Evolutionary conservation across 768 basidiomycete species (phyloP).

Genomic region (Tylopilus balloui): DNA sequence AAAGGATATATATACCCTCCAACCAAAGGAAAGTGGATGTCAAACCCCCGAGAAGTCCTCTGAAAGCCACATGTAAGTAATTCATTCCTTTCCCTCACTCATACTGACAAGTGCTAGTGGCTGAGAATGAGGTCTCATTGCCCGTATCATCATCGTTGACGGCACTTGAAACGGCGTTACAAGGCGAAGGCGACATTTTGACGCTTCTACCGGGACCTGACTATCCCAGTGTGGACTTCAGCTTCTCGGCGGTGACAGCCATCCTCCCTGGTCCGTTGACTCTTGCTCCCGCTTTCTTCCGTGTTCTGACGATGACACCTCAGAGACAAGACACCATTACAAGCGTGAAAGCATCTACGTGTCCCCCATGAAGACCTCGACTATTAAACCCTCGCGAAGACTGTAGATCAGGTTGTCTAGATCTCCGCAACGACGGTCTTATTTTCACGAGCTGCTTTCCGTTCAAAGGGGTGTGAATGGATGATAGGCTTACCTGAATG

Average conservation of each 20-base stretch:
- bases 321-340: conserved; percentile 2
- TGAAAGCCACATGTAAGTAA: conserved; percentile 12
- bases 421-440: not conserved
- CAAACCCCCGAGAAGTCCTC: not conserved
- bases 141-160: conserved; percentile 4
- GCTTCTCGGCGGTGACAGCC: not conserved
- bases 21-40: not conserved
- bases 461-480: not conserved
- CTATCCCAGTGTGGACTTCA: not conserved
- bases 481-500: not conserved
- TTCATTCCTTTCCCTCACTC: not conserved
- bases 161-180: not conserved
- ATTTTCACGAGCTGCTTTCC: not conserved
- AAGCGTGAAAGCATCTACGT: conserved; percentile 9
- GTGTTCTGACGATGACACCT: not conserved
- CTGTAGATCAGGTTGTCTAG: conserved; percentile 7
- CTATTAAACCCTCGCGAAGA: conserved; percentile 17
- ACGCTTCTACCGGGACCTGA: not conserved
- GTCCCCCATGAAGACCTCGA: not conserved
- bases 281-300: not conserved
- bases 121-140: not conserved
- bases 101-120: conserved; percentile 2
- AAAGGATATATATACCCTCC: not conserved
- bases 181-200: conserved; percentile 1
- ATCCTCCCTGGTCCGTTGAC: conserved; percentile 4